Conservation (phyloP, 768 basidiomycete genomes). For the Leccinum broughii region DNA sequence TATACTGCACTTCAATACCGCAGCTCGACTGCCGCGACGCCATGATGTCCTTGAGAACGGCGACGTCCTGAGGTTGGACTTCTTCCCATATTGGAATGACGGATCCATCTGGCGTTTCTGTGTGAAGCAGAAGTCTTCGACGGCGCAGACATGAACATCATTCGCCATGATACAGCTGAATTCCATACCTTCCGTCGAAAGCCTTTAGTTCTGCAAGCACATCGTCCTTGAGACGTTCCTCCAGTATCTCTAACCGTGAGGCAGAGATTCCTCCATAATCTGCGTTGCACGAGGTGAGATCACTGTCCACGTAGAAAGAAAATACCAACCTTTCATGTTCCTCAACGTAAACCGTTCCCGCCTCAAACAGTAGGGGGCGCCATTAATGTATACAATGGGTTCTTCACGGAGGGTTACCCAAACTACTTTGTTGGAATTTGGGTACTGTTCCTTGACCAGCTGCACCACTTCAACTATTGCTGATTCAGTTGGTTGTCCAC, state of each 20-base stretch:
- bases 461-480: constrained; percentile 81
- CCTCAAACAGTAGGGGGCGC: constrained; percentile 86
- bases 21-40: constrained; percentile 43
- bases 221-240: constrained; percentile 87
- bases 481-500: constrained; percentile 87
- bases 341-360: constrained; percentile 83
- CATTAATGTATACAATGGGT: constrained; percentile 90
- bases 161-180: neutral
- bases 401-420: constrained; percentile 95
- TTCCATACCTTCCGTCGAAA: constrained; percentile 78
- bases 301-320: neutral
- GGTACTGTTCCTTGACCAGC: constrained; percentile 60
- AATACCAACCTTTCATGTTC: constrained; percentile 82
- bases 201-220: constrained; percentile 78
- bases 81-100: constrained; percentile 97
- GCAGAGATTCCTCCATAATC: constrained; percentile 96
- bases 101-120: constrained; percentile 82
- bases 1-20: constrained; percentile 71
- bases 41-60: constrained; percentile 90
- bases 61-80: constrained; percentile 66
- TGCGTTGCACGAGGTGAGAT: constrained; percentile 25
- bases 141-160: constrained; percentile 1
- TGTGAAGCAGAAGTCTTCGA: constrained; percentile 78
- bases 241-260: constrained; percentile 82
- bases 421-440: constrained; percentile 60